Evolutionary conservation across 2,329 filamentous ascomycete genomes (phyloP).

Genomic region (Scedosporium aurantiacum): DNA sequence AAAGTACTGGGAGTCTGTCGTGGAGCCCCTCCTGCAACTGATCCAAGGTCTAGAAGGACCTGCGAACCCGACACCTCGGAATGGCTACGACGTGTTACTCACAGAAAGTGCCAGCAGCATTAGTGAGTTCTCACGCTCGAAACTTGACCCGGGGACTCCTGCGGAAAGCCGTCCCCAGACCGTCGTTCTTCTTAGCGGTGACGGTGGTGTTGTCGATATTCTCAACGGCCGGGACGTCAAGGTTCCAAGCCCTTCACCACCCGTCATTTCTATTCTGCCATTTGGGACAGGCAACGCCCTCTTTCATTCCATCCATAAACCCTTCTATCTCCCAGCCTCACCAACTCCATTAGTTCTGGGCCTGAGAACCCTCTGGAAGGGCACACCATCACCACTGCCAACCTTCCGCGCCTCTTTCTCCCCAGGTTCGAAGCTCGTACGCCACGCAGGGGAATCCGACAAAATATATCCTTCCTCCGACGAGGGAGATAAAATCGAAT

Average conservation of each 20-base stretch:
- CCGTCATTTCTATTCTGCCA: constrained; percentile 43
- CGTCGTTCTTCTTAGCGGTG: constrained; percentile 72
- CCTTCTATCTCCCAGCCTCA: constrained; percentile 32
- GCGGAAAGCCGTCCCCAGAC: constrained; percentile 30
- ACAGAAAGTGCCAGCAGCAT: constrained; percentile 57
- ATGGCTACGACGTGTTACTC: constrained; percentile 41
- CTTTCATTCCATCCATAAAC: constrained; percentile 50
- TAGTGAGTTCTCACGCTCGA: constrained; percentile 42
- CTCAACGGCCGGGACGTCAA: constrained; percentile 46
- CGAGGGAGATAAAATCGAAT: constrained; percentile 20
- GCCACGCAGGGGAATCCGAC: constrained; percentile 17
- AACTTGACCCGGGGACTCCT: constrained; percentile 16
- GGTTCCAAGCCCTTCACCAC: constrained; percentile 14
- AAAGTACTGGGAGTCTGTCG: constrained; percentile 4
- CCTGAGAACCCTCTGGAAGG: constrained; percentile 43
- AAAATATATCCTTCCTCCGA: constrained; percentile 3
- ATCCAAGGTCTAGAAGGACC: constrained; percentile 1
- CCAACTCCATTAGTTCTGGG: constrained; percentile 35
- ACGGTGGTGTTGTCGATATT: constrained; percentile 76
- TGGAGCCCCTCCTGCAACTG: background rate
- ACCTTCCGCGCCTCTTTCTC: constrained; percentile 53
- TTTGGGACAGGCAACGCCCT: constrained; percentile 56
- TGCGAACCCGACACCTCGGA: constrained; percentile 6
- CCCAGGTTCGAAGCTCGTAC: constrained; percentile 38
- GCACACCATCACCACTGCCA: constrained; percentile 43